These are phyloP conservation scores for Spizellomyces sp. DNA, from an alignment of 192 early-diverging fungal genomes.

Conservation along the genomic window DNA sequence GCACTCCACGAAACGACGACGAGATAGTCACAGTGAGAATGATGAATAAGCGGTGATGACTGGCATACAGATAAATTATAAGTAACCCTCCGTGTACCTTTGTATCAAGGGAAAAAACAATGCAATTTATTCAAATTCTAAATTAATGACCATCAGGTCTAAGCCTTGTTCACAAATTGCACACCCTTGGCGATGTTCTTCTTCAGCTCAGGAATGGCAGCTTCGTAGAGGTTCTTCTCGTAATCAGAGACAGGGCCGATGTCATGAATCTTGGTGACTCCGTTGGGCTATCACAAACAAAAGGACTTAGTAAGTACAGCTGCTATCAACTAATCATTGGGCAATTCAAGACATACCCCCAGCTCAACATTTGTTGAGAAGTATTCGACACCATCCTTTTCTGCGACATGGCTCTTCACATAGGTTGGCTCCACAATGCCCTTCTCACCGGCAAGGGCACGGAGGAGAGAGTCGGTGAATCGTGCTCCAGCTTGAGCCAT, in stretches of 20 bases:
- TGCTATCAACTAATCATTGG: not conserved
- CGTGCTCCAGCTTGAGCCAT: slow-evolving; percentile 69
- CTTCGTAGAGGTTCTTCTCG: slow-evolving; percentile 79
- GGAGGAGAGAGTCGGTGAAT: slow-evolving; percentile 86
- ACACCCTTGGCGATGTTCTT: slow-evolving; percentile 89
- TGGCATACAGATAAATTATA: not conserved
- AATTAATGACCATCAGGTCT: slow-evolving; percentile 3
- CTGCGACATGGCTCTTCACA: slow-evolving; percentile 71
- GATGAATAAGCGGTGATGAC: not conserved
- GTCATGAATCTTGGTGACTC: slow-evolving; percentile 86
- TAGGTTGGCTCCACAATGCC: slow-evolving; percentile 88
- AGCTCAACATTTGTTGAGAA: slow-evolving; percentile 68
- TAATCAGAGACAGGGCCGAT: slow-evolving; percentile 71
- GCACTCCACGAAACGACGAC: not conserved
- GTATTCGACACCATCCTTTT: slow-evolving; percentile 59
- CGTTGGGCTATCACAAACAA: slow-evolving; percentile 43
- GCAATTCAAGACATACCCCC: slow-evolving; percentile 36
- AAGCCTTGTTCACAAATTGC: slow-evolving; percentile 70
- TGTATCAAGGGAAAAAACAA: not conserved
- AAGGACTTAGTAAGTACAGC: not conserved
- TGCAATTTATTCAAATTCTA: not conserved
- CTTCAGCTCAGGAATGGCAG: slow-evolving; percentile 81
- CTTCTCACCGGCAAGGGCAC: slow-evolving; percentile 78
- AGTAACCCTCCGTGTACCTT: not conserved
- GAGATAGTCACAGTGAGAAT: slow-evolving; percentile 17